These are phyloP conservation scores for Calonectria naviculata DNA, from an alignment of 2,329 filamentous ascomycete genomes.

Conservation along the genomic window DNA sequence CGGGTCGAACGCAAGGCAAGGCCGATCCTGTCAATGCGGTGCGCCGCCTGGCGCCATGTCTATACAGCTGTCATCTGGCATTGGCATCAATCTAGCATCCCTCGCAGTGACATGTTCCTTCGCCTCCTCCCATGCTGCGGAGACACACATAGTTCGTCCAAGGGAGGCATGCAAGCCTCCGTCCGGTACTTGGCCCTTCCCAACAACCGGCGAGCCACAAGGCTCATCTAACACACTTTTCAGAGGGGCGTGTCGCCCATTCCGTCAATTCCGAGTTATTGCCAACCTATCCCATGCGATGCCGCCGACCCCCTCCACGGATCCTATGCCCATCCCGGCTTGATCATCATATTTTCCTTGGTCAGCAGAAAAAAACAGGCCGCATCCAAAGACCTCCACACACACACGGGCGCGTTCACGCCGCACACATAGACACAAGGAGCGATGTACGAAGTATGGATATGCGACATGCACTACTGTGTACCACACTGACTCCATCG, in stretches of 20 bases:
- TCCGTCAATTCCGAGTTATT: slow-evolving; percentile 24
- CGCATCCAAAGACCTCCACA: background rate
- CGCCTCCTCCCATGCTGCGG: background rate
- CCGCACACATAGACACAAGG: background rate
- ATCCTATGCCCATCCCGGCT: slow-evolving; percentile 27
- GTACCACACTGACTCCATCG: background rate
- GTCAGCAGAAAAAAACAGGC: slow-evolving; percentile 20
- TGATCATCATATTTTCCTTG: slow-evolving; percentile 33
- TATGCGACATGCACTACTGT: background rate
- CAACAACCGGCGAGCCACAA: background rate
- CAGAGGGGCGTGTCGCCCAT: slow-evolving; percentile 10
- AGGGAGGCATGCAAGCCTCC: background rate
- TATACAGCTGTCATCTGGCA: slow-evolving; percentile 21
- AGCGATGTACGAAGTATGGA: background rate
- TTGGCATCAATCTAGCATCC: background rate
- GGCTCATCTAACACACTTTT: slow-evolving; percentile 4
- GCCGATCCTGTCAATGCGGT: background rate
- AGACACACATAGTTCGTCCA: background rate
- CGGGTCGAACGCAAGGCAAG: background rate
- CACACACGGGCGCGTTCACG: background rate
- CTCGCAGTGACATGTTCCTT: background rate
- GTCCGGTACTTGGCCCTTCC: background rate
- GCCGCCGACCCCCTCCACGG: slow-evolving; percentile 18
- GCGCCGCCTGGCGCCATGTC: slow-evolving; percentile 31
- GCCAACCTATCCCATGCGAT: slow-evolving; percentile 9